Evolutionary conservation across 495 filamentous ascomycete genomes (phyloP), one percentile per base, ranked within the genome.

Genomic region (Neurospora pannonica): DNA sequence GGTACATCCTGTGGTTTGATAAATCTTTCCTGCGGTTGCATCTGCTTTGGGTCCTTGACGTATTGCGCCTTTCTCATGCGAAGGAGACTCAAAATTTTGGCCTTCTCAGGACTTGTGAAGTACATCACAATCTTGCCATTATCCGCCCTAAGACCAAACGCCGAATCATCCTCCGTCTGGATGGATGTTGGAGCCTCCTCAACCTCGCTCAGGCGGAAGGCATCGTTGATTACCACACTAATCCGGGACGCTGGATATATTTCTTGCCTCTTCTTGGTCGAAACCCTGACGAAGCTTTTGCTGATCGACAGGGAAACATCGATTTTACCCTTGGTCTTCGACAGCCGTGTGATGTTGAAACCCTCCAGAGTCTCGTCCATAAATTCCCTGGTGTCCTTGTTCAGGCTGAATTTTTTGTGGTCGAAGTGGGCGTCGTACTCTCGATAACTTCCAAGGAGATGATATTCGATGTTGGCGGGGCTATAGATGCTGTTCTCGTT

Each of bases 101-200:
- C 78, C 79, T 89, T 90, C 80, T 86, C 87, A 3, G 87, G 83
- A 72, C 89, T 90, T 21, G 87, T 88, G 77, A 91, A 92, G 78
- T 88, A 90, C 88, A 91, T 89, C 71, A 89, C 85, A 54, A 89
- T 88, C 80, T 89, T 91, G 75, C 90, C 90, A 75, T 89, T 90
- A 74, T 91, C 90, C 2, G 89, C 89, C 70, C 89, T 84, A 21
- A 92, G 82, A 0, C 90, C 89, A 80, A 92, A 92, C 5, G 89
- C 88, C n/a, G 88, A 88, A 78, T 91, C 89, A 42, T 91, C 89
- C 70, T 91, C 89, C 0, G 87, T 89, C 73, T 87, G 84, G 74
- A 90, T 89, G 5, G 88, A 87, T 10, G 87, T 88, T 9, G 88
- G 84, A 11, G 89, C 87, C 78, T 92, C 90, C 54, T 90, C 90